Base-by-base conservation (phyloP, 1,284 basidiomycete genomes). In the Austroboletus niveus region DNA sequence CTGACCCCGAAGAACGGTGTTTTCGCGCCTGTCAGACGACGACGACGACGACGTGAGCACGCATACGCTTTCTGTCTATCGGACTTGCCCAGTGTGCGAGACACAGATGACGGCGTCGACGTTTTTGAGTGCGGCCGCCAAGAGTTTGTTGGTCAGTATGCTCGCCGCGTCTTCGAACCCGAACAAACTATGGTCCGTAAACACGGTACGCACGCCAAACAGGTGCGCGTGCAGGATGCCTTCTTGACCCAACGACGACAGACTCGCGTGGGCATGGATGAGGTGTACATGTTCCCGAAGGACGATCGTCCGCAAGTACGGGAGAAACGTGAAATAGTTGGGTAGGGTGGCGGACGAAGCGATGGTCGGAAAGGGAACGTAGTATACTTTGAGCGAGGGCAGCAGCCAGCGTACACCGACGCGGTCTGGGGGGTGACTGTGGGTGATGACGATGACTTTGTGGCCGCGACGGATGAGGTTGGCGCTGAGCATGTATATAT, bases 141-240 rank as follows among this genome's bases (percentile, higher is more conserved):
- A 75, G 36, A 99, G 79, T 69, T 99, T 99, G 75, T 99, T 99
- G 6, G 97, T 98, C 57, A 98, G 73, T 45, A 99, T 95, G 61
- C 94, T 94, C 0, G 94, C 94, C 15, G 94, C 94, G 63, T 98
- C 95, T 42, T 92, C 93, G 60, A 99, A 94, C 0, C 93, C 94
- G 62, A 98, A 99, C 24, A 99, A 74, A 60, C 90, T 94, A 65
- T 99, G 97, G 69, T 99, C 97, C 1, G 97, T 98, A 68, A 99
- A 98, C 9, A 97, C 89, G 0, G 92, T 92, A 20, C 89, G 82
- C 11, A 95, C 78, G 8, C 87, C 88, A 69, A 97, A 77, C 29
- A 91, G 73, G 59, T 93, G 89, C 0, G 93, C 85, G 63, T 98
- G 94, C 30, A 98, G 72, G 51, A 98, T 87, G 10, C 84, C 93